Base-by-base conservation (phyloP, 345 rosid genomes). In the Adansonia digitata region DNA sequence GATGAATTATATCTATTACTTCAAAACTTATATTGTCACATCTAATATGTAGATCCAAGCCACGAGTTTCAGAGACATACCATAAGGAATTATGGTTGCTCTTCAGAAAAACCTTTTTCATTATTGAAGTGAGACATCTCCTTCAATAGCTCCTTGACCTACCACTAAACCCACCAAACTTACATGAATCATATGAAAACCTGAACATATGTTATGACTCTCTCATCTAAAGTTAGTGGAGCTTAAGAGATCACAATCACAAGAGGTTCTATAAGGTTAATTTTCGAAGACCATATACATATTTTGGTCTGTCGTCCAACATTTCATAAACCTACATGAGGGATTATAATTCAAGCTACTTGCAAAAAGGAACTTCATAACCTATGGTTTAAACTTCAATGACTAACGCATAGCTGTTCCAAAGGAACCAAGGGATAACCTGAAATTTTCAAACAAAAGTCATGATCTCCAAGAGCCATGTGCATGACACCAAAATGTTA, bases 91-190 rank as follows among this genome's bases (percentile, higher is more conserved):
- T 77, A 83, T 72, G 73, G 79, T 85, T 80, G 74, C 88, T 84
- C 84, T 86, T 73, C 85, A 79, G 84, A 68, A 77, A 77, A 80
- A 79, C 63, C 73, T 72, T 81, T 80, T 65, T 77, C 83, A 79
- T 79, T 81, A 74, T 84, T 89, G 91, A 59, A 83, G 78, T 71
- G 86, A 78, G 78, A 82, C 26, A 83, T 86, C 91, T 82, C 89
- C 92, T 84, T 89, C 94, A 82, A 80, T 88, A 82, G 91, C 93
- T 84, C 69, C 93, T 85, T 79, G 78, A 88, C 90, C 94, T 88
- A 93, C 92, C 85, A 82, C 92, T 89, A 80, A 65, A 42, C 86
- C 85, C 87, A 87, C 80, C 86, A 88, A 78, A 74, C 83, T 84
- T 74, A 78, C 71, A 80, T 82, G 79, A 85, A 84, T 77, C 77